Conservation (phyloP, 176 grass and related monocot species). For the Oryza meridionalis region DNA sequence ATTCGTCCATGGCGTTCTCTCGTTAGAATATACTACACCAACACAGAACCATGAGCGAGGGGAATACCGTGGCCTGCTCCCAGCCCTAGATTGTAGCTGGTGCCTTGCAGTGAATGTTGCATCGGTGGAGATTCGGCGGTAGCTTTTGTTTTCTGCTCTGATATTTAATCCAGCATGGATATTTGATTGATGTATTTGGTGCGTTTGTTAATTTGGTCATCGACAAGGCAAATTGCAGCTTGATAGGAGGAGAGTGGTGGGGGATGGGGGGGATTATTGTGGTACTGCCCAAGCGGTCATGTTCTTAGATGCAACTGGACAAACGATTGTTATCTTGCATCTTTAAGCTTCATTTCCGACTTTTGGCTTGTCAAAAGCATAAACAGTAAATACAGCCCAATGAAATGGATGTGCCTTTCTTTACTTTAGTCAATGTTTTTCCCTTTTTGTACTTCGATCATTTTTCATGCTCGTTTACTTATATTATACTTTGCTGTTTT, state of each 20-base stretch:
- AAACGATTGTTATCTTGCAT: background rate
- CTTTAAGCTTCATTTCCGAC: background rate
- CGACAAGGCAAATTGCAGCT: background rate
- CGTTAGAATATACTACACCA: background rate
- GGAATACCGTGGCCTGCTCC: background rate
- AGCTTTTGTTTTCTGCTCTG: background rate
- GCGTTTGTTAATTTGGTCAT: background rate
- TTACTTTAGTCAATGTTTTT: background rate
- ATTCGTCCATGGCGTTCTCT: background rate
- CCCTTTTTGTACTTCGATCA: background rate
- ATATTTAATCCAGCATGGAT: background rate
- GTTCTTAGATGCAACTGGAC: background rate
- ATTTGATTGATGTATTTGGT: background rate
- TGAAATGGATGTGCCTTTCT: background rate
- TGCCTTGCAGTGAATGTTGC: background rate
- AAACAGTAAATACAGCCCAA: background rate
- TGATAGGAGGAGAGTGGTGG: background rate
- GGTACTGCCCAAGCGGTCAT: background rate
- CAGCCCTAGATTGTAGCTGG: background rate
- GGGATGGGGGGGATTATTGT: too few relatives aligned
- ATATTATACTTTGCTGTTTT: background rate
- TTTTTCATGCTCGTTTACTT: background rate
- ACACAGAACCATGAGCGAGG: background rate
- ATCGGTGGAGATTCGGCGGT: background rate
- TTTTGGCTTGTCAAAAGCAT: background rate